Base-by-base conservation (phyloP, 2,329 filamentous ascomycete species). In the Epichloe sylvatica region DNA sequence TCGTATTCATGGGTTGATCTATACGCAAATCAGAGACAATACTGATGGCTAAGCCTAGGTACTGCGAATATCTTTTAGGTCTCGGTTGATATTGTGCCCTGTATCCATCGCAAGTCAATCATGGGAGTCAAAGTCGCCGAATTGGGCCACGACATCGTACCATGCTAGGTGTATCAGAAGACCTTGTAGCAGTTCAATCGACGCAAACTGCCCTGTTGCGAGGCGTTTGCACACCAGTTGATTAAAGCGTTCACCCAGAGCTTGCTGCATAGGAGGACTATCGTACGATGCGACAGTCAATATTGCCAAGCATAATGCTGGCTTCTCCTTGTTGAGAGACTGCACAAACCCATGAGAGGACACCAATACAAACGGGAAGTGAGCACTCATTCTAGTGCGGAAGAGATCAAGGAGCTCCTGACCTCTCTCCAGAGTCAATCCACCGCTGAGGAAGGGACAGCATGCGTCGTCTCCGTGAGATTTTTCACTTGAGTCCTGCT, bases 41-140 rank as follows among this genome's bases (percentile, higher is more conserved):
- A 21, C 63, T 64, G 3, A 53, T 57, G 1, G 63, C 62, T 6
- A 65, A 55, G 21, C 59, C 57, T 0, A 65, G 25, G 36, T 64
- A 59, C 17, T 65, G 63, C 0, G 57, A 59, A 37, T 60, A 59
- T 39, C 56, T 58, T 46, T 60, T 55, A 2, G 57, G 56, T 4
- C 55, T 50, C 17, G 59, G 60, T 23, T 63, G 63, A 38, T 57
- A 64, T 50, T 65, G 63, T 3, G 62, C 63, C 62, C 62, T 65
- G 35, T 12, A 4, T 19, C 11, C 17, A 13, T 17, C 4, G 17
- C 7, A 41, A 17, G 11, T 41, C 17, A 41, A 13, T n/a, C 17
- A 30, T 30, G 30, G 8, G 30, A 30, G 8, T 30, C 30, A 30
- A 30, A 30, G 30, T 30, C 30, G 30, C 30, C 30, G 30, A 30